Conservation (phyloP, 768 basidiomycete genomes). For the Kwoniella sp. region DNA sequence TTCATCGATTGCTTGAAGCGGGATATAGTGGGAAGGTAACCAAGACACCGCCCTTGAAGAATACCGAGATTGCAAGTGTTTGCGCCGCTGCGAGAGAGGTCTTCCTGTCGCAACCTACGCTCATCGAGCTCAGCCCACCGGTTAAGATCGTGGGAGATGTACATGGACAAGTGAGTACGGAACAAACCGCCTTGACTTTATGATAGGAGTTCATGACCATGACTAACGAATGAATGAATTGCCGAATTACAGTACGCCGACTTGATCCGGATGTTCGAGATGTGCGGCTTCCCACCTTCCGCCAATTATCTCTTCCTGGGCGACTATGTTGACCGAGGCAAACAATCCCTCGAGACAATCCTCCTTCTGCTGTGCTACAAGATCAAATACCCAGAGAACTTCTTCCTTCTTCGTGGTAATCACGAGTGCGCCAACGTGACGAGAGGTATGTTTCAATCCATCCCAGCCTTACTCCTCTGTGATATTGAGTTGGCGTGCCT, state of each 20-base stretch:
- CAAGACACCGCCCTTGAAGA: constrained; percentile 87
- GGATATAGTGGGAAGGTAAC: constrained; percentile 98
- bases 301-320: constrained; percentile 98
- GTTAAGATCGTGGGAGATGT: constrained; percentile 99
- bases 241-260: constrained; percentile 79
- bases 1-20: constrained; percentile 89
- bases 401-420: constrained; percentile 95
- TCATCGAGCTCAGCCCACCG: constrained; percentile 94
- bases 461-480: background rate
- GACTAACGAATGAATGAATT: no score
- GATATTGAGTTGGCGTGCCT: no score
- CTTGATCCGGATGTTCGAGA: constrained; percentile 96
- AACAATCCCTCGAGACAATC: constrained; percentile 97
- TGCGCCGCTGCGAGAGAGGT: constrained; percentile 95
- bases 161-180: constrained; percentile 71
- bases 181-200: background rate
- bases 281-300: constrained; percentile 97
- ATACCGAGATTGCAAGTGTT: constrained; percentile 88
- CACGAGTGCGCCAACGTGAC: constrained; percentile 99
- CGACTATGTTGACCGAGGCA: constrained; percentile 98
- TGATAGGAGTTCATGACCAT: no score
- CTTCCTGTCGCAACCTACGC: constrained; percentile 91
- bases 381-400: constrained; percentile 99
- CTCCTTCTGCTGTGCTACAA: constrained; percentile 96
- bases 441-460: constrained; percentile 67